A percentile compares a stretch with the other conserved stretches of the same genome.
Evolutionary conservation across 176 grass and related monocot genomes (phyloP).

Genomic region (Carex myosuroides): DNA sequence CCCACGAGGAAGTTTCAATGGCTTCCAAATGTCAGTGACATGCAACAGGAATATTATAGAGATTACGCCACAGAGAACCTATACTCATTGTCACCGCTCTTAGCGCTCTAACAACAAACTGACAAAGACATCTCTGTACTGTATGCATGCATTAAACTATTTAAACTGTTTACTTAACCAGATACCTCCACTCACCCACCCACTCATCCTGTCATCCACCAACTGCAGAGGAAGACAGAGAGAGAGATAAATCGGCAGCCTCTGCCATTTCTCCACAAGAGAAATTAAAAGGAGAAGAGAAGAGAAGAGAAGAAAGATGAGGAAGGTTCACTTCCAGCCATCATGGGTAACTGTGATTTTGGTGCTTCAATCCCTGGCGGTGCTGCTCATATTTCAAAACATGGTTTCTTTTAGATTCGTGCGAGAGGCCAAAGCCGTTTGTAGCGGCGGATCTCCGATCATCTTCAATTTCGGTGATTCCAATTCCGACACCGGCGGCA

Average conservation of each 20-base stretch:
- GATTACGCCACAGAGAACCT: neutral
- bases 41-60: neutral
- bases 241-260: neutral
- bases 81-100: neutral
- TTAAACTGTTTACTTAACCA: neutral
- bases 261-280: neutral
- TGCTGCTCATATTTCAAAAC: conserved; percentile 9
- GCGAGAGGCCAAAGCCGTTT: neutral
- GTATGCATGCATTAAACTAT: conserved; percentile 1
- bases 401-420: conserved; percentile 22
- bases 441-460: conserved; percentile 22
- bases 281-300: neutral
- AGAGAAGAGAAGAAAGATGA: neutral
- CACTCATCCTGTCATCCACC: neutral
- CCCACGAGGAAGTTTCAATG: neutral
- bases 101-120: neutral
- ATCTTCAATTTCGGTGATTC: conserved; percentile 93
- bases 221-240: neutral
- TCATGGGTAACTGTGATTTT: conserved; percentile 2
- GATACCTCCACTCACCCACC: neutral
- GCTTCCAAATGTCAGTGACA: neutral
- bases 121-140: neutral
- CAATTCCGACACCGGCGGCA: conserved; percentile 74
- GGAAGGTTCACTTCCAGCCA: conserved; percentile 18
- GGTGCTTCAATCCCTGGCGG: neutral